Base-by-base conservation (phyloP, 2,329 filamentous ascomycete species). In the Ceratocystis destructans region DNA sequence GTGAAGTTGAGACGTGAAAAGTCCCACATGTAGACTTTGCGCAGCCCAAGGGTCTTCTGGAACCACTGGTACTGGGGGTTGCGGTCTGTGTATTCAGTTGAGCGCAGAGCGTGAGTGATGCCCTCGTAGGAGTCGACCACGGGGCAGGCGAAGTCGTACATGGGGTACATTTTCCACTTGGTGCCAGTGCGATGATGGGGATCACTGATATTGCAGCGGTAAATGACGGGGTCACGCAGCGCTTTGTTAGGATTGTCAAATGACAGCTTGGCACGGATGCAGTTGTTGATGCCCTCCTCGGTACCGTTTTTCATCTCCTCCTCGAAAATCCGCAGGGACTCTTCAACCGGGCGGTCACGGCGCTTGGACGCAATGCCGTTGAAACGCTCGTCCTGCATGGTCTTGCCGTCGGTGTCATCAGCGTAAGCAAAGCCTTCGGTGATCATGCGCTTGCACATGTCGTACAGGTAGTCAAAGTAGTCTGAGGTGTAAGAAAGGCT, bases 181-280 rank as follows among this genome's bases (percentile, higher is more conserved):
- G 79, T 83, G 41, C 89, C 89, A 1, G 89, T 94, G 71, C 89
- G 85, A 78, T 94, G 89, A 75, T 94, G 88, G 22, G 80, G 71
- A 61, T 80, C 79, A 67, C 80, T 80, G 68, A 79, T 72, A 74
- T 96, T 96, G 83, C 91, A 96, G 70, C 94, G 87, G 81, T 96
- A 97, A 75, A 99, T 95, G 76, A 97, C 92, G 12, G 94, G 94
- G 75, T 99, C 94, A 70, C 94, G 84, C 83, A 97, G 87, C 64
- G 94, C 90, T 77, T 96, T 96, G 80, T 99, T 97, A 70, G 88
- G 88, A 77, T 94, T 88, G 75, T 96, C 89, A 71, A 89, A 84
- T 1, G 90, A 93, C 71, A 97, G 89, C 81, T 95, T 96, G 67
- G 94, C 94, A 68, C 94, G 88, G 70, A 99, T 95, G 77, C 90